Evolutionary conservation across 768 basidiomycete species (phyloP).

Genomic region (Clitopilus hobsonii): DNA sequence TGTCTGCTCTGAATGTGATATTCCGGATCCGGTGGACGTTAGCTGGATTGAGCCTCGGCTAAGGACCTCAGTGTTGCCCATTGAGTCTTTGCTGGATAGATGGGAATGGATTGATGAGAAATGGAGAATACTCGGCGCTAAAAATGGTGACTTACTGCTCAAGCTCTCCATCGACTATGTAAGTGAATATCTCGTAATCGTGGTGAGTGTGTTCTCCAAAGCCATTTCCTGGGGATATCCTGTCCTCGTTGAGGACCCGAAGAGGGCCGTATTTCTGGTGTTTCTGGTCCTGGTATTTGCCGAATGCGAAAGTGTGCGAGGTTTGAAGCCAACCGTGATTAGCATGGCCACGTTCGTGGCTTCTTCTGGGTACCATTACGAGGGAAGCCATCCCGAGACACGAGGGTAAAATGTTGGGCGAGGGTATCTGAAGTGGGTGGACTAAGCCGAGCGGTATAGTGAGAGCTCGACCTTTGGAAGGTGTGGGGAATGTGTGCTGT

Average conservation of each 20-base stretch:
- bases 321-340: slow-evolving; percentile 87
- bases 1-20: slow-evolving; percentile 67
- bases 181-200: slow-evolving; percentile 90
- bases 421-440: too few relatives aligned
- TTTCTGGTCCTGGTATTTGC: slow-evolving; percentile 58
- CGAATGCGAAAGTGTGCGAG: slow-evolving; percentile 81
- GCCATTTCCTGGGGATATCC: slow-evolving; percentile 69
- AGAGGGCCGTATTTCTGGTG: slow-evolving; percentile 68
- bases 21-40: slow-evolving; percentile 89
- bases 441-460: too few relatives aligned
- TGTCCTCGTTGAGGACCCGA: slow-evolving; percentile 90
- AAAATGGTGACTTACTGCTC: slow-evolving; percentile 58
- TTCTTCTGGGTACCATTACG: slow-evolving; percentile 50
- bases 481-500: background rate
- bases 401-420: background rate
- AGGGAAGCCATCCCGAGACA: slow-evolving; percentile 18
- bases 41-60: slow-evolving; percentile 87
- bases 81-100: slow-evolving; percentile 72
- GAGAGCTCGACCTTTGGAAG: background rate
- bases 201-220: slow-evolving; percentile 84
- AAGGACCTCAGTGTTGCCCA: slow-evolving; percentile 88
- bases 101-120: slow-evolving; percentile 3
- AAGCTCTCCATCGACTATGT: slow-evolving; percentile 72
- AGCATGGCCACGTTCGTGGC: slow-evolving; percentile 62
- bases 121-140: background rate